Evolutionary conservation across 768 basidiomycete genomes (phyloP), one percentile per base, ranked within the genome.

Genomic region (Hygrocybe punicea): DNA sequence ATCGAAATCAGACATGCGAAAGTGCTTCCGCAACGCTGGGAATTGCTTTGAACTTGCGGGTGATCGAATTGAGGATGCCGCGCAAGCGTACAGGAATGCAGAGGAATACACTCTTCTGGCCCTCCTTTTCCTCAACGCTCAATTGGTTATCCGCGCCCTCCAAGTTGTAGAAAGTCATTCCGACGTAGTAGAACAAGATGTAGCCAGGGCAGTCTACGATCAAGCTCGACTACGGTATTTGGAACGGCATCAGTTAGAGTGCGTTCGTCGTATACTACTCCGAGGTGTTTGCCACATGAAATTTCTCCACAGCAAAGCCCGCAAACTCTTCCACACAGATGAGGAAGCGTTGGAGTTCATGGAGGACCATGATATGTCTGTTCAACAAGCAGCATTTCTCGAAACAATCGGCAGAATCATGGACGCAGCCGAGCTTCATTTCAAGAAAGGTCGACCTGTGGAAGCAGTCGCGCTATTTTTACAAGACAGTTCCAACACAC

Each of bases 271-370:
- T 40, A 45, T 29, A 4, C 29, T 8, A 29, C 4, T 29, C 29
- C 29, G 8, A 4, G 29, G 29, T 29, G 4, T 8, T 29, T 29
- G 29, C 29, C 29, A 29, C 29, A 29, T 29, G 8, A 29, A 29
- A 4, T 29, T 29, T 29, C 4, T 29, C 11, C 60, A n/a, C n/a
- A 87, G 87, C 19, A 70, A 79, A 65, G 77, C 77, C 21, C 53
- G 70, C 54, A 59, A 67, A 6, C 64, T 88, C 3, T 89, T 89
- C 57, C 58, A 71, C 0, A 71, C 76, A 1, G 68, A 75, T 1
- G 80, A 87, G 19, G 81, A 84, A 19, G 74, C 75, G 17, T 59
- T 85, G n/a, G 77, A 79, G 36, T 89, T 83, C 57, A 72, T 84
- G 16, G 79, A 84, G 53, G 76, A 81, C 4, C 75, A 76, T 44